Evolutionary conservation across 768 basidiomycete species (phyloP), one percentile per base, ranked within the genome.

Genomic region (Mycena belliarum): DNA sequence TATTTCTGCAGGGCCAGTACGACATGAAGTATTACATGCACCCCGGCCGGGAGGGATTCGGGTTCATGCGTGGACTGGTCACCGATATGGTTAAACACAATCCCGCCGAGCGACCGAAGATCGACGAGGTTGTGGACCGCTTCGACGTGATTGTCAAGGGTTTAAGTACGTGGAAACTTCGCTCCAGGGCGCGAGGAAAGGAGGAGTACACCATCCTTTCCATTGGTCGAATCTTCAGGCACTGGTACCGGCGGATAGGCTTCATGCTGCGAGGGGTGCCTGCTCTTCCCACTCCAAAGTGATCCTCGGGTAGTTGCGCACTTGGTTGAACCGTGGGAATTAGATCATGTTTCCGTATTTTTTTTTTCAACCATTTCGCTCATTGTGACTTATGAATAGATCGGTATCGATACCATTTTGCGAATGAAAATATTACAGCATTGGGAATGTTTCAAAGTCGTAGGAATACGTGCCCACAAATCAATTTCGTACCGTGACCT

Each of bases 51-150:
- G 37, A 38, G 20, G 37, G 37, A 38, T 38, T 38, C 18, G 37
- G 20, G 18, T 38, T 38, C 18, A 38, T 38, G 37, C 37, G 37
- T 4, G 12, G 12, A 37, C 37, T n/a, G 18, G 37, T 38, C 37
- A 12, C 4, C 18, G 18, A 37, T 37, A 37, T 37, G 35, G 14
- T 15, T 37, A 70, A 74, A 12, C 54, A 65, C 2, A 73, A 78
- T 28, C 76, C 76, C 0, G 24, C 55, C 0, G 68, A 71, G 45
- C 70, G 77, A 23, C 76, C 76, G 0, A 73, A 60, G 0, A 76
- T 76, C 50, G 70, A 77, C 18, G 64, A 72, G 26, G 74, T 74
- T 6, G 70, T 76, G 0, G 5, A 29, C 0, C 69, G 70, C 1
- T 74, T 77, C 69, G 70, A 0, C 74, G 76, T 70, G 49, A 61